phyloP scores from a whole-genome alignment of 169 alveolate species.

The Plasmodium coatneyi region DNA sequence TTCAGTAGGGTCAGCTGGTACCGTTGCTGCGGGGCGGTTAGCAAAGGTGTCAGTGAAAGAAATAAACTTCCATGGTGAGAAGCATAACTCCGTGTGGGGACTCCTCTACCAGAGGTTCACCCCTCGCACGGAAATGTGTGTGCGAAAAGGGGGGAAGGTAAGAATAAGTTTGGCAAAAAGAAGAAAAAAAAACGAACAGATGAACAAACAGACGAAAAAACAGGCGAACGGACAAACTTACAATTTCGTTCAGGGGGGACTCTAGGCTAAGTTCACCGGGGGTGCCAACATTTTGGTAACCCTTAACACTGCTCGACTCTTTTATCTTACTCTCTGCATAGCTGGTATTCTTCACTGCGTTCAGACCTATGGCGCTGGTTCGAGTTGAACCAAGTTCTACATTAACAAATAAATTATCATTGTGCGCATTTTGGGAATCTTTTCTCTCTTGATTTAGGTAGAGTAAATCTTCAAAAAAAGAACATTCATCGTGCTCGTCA shows the following conservation, averaged over 20 bases:
- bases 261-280: conserved; percentile 25
- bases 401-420: conserved; percentile 26
- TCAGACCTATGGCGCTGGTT: conserved; percentile 49
- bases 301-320: conserved; percentile 14
- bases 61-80: not conserved
- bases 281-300: not conserved
- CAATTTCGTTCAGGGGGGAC: conserved; percentile 68
- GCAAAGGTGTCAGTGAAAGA: not conserved
- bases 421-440: conserved; percentile 3
- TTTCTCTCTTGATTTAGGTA: conserved; percentile 45
- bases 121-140: not conserved
- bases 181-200: not conserved
- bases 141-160: not conserved
- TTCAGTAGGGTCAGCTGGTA: conserved; percentile 68
- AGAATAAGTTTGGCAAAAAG: not conserved
- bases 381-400: conserved; percentile 52
- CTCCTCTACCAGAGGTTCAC: not conserved
- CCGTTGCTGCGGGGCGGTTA: conserved; percentile 17
- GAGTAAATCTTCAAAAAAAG: conserved; percentile 43
- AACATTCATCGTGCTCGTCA: conserved; percentile 65
- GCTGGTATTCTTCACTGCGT: not conserved
- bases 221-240: not conserved
- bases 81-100: not conserved
- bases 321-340: conserved; percentile 8
- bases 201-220: not conserved